Percentiles rank a stretch among this genome's conserved stretches.
phyloP scores from a whole-genome alignment of 441 rosid genomes.

The Rhodomyrtus psidioides region DNA sequence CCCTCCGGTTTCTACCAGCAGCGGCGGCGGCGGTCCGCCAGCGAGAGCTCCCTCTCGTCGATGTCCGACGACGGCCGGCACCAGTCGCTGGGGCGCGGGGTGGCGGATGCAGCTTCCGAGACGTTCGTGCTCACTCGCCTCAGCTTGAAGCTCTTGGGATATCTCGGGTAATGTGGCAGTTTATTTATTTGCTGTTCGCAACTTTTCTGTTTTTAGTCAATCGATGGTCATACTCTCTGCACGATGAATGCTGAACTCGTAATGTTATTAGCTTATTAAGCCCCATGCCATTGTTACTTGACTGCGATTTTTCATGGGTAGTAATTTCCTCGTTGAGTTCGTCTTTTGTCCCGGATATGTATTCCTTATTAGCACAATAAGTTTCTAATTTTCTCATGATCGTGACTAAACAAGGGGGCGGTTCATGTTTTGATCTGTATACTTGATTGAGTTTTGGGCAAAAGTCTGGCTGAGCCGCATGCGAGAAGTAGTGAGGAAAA shows the following conservation, averaged over 20 bases:
- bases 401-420: neutral
- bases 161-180: slow-evolving; percentile 49
- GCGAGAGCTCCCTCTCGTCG: slow-evolving; percentile 47
- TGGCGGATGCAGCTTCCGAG: slow-evolving; percentile 58
- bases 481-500: neutral
- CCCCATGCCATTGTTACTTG: neutral
- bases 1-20: slow-evolving; percentile 27
- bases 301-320: neutral
- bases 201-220: neutral
- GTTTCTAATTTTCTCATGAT: neutral
- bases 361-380: neutral
- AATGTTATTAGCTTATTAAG: neutral
- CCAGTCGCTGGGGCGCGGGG: slow-evolving; percentile 20
- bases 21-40: slow-evolving; percentile 46
- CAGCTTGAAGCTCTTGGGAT: slow-evolving; percentile 53
- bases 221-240: neutral
- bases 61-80: slow-evolving; percentile 18
- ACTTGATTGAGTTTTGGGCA: neutral
- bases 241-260: neutral
- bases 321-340: neutral
- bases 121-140: slow-evolving; percentile 59
- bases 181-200: neutral
- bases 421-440: neutral
- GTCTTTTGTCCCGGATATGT: neutral
- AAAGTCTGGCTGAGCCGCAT: neutral